Percentiles rank a stretch among this genome's conserved stretches.
These are phyloP conservation scores for Dictyophora rubrovolvata DNA, from an alignment of 768 basidiomycete species.

Conservation along the genomic window DNA sequence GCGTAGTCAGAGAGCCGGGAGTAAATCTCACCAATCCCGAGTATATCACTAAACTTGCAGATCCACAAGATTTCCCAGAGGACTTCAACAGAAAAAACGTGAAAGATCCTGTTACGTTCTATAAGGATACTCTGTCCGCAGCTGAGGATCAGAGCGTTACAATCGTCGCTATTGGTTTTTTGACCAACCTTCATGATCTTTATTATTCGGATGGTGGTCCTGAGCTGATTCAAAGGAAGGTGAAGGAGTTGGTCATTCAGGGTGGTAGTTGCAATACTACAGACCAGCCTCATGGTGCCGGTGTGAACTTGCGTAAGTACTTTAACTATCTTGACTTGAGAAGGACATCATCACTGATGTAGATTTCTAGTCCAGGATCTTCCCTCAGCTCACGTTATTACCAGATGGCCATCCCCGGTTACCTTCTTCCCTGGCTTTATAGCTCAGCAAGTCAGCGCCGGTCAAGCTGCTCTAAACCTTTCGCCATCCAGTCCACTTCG, in stretches of 20 bases:
- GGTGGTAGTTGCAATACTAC: not conserved
- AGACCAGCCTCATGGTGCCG: not conserved
- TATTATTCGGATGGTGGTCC: conserved; percentile 2
- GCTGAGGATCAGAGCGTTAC: conserved; percentile 2
- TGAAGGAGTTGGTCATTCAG: not conserved
- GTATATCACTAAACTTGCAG: not conserved
- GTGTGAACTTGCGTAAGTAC: not conserved
- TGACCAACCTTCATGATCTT: not conserved
- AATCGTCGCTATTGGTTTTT: conserved; percentile 1
- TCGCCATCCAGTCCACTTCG: not conserved
- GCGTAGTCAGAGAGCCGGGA: not conserved
- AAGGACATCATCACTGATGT: not conserved
- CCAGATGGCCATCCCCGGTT: not conserved
- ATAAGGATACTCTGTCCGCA: not conserved
- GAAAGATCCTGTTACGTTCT: not conserved
- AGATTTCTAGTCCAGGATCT: not conserved
- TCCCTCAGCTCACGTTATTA: conserved; percentile 1
- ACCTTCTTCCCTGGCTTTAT: not conserved
- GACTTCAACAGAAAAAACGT: not conserved
- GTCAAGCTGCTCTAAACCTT: not conserved
- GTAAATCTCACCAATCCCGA: not conserved
- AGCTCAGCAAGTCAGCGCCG: not conserved
- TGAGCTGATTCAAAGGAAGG: not conserved
- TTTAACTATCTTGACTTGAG: not conserved
- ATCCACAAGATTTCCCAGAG: not conserved